Evolutionary conservation across 1,284 basidiomycete genomes (phyloP), one percentile per base, ranked within the genome.

Genomic region (Fomitiporia mediterranea): DNA sequence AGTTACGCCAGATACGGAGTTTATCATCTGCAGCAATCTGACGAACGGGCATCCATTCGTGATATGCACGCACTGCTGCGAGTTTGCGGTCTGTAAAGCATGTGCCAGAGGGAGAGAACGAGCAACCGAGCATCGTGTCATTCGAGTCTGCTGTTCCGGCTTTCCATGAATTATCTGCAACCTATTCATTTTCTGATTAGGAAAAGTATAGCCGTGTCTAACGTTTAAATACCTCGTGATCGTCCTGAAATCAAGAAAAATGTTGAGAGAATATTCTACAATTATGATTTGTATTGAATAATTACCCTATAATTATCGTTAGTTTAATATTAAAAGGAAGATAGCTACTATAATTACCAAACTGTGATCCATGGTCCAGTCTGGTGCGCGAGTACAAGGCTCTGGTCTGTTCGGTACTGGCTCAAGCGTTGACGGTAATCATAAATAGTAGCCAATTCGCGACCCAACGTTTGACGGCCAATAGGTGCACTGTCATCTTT

Each of bases 1-100:
- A 84, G 64, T 80, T 81, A 35, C 84, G 74, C 82, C 82, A 87
- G 60, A 86, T 84, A 11, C 83, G 73, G 11, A 85, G 74, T 61
- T 81, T 74, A 64, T 86, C 83, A 52, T 77, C 77, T 2, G 76
- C 74, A 56, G 76, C 76, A 13, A 86, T 81, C 65, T 84, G 82
- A 6, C 82, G 74, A 57, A 86, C 82, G 13, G 84, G 84, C 72
- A 86, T 79, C 83, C 83, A 86, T 63, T 85, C 82, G 63, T 84
- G 82, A 66, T 85, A 87, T 0, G 83, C 83, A 28, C 76, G 74
- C 30, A 84, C 77, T 2, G 81, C 83, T 39, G 82, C 80, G 1
- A 82, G 67, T 67, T 84, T 84, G 42, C 84, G 69, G 62, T 85
- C 82, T 3, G 81, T 82, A 70, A 85, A 84, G 62, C 78, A 81